These are phyloP conservation scores for Amphicarpaea edgeworthii DNA, from an alignment of 306 rosid genomes.

Conservation along the genomic window DNA sequence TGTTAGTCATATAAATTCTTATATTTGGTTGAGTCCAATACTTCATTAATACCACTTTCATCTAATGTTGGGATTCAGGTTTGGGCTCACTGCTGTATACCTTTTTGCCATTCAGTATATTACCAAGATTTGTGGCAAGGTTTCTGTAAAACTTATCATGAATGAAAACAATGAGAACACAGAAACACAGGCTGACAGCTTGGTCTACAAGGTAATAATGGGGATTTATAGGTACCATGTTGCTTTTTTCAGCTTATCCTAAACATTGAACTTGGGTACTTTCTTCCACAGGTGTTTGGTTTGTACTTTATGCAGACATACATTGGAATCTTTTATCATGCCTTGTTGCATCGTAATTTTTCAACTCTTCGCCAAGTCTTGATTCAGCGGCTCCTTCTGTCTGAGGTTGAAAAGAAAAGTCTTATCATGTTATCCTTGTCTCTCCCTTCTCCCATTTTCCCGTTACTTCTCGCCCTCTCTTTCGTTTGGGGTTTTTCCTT, in stretches of 20 bases:
- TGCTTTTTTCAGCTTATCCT: slow-evolving; percentile 4
- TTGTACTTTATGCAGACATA: slow-evolving; percentile 97
- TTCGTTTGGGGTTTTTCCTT: slow-evolving; percentile 30
- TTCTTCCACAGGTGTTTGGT: slow-evolving; percentile 86
- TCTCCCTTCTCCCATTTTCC: slow-evolving; percentile 7
- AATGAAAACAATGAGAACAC: slow-evolving; percentile 80
- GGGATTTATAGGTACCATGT: not conserved
- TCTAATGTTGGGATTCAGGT: slow-evolving; percentile 60
- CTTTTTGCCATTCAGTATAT: slow-evolving; percentile 84
- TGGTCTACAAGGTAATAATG: slow-evolving; percentile 87
- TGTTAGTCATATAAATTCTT: slow-evolving; percentile 6
- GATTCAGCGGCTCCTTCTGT: slow-evolving; percentile 90
- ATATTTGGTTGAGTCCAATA: slow-evolving; percentile 9
- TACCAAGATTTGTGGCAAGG: slow-evolving; percentile 77
- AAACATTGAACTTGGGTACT: slow-evolving; percentile 41
- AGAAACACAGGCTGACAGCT: slow-evolving; percentile 92
- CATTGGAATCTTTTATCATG: slow-evolving; percentile 96
- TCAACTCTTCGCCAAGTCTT: slow-evolving; percentile 86
- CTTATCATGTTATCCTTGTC: slow-evolving; percentile 7
- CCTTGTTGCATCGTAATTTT: slow-evolving; percentile 89
- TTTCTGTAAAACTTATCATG: slow-evolving; percentile 84
- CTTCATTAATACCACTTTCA: slow-evolving; percentile 37
- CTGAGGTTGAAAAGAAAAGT: slow-evolving; percentile 66
- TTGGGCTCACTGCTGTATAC: slow-evolving; percentile 83
- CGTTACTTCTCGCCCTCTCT: slow-evolving; percentile 1